Conservation (phyloP, 176 grass and related monocot species). For the Pontederia paniculata region DNA sequence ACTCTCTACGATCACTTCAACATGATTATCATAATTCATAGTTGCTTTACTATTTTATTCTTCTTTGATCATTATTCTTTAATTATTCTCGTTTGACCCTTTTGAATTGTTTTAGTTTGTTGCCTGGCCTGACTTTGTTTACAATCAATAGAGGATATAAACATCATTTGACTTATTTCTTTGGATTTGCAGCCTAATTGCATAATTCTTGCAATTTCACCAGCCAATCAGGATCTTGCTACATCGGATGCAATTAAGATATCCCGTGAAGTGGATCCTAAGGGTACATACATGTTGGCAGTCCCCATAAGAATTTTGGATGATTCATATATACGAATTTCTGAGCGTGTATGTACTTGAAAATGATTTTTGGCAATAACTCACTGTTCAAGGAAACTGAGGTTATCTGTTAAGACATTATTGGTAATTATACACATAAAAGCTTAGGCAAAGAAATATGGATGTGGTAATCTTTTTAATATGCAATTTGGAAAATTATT, state of each 20-base stretch:
- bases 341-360: neutral
- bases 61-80: too few relatives aligned
- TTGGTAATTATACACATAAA: too few relatives aligned
- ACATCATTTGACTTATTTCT: neutral
- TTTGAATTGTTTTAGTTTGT: too few relatives aligned
- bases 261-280: constrained; percentile 89
- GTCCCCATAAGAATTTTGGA: neutral
- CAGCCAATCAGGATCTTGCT: constrained; percentile 97
- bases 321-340: neutral
- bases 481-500: neutral
- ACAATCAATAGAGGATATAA: neutral
- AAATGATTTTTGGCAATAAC: neutral
- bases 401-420: too few relatives aligned
- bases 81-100: too few relatives aligned
- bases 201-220: constrained; percentile 94
- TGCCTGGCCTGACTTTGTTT: too few relatives aligned
- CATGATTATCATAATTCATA: too few relatives aligned
- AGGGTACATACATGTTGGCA: constrained; percentile 53
- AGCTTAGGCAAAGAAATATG: too few relatives aligned
- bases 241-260: constrained; percentile 99
- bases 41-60: too few relatives aligned
- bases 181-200: constrained; percentile 62
- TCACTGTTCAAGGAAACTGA: neutral
- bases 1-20: too few relatives aligned
- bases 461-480: neutral